These are phyloP conservation scores for Suillus alpinus DNA, from an alignment of 768 basidiomycete genomes.

Conservation along the genomic window DNA sequence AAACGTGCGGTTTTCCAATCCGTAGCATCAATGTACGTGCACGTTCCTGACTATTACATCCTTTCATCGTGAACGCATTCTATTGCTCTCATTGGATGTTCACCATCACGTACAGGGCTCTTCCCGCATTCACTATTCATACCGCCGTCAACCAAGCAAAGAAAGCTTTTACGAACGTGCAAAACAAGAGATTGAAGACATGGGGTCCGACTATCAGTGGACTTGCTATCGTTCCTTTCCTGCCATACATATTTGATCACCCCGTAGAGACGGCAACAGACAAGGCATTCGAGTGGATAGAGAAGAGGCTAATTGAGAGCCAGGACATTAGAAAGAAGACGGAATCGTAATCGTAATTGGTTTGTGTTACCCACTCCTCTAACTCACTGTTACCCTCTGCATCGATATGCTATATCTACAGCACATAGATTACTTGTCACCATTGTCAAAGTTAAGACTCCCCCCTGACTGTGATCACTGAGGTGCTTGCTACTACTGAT, in stretches of 20 bases:
- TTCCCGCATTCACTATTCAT: constrained; percentile 84
- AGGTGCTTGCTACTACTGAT: neutral
- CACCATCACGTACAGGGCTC: constrained; percentile 48
- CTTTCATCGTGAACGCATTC: neutral
- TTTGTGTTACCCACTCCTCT: neutral
- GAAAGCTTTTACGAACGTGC: constrained; percentile 57
- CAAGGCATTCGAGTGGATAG: constrained; percentile 66
- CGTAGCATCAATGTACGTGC: constrained; percentile 72
- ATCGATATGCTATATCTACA: neutral
- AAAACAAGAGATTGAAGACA: constrained; percentile 54
- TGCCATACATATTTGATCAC: constrained; percentile 78
- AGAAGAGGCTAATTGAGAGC: constrained; percentile 48
- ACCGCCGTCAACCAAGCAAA: constrained; percentile 74
- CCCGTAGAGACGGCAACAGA: constrained; percentile 75
- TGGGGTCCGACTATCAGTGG: constrained; percentile 81
- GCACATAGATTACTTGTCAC: no score
- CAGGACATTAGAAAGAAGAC: constrained; percentile 28
- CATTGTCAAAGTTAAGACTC: neutral
- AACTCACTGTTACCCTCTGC: neutral
- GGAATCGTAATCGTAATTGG: constrained; percentile 26
- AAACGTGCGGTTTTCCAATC: constrained; percentile 81
- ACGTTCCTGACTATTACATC: constrained; percentile 8
- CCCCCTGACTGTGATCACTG: neutral
- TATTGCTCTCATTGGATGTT: neutral
- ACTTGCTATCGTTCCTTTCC: constrained; percentile 65